Evolutionary conservation across 176 grass and related monocot genomes (phyloP), one percentile per base, ranked within the genome.

Genomic region (Cocos nucifera): DNA sequence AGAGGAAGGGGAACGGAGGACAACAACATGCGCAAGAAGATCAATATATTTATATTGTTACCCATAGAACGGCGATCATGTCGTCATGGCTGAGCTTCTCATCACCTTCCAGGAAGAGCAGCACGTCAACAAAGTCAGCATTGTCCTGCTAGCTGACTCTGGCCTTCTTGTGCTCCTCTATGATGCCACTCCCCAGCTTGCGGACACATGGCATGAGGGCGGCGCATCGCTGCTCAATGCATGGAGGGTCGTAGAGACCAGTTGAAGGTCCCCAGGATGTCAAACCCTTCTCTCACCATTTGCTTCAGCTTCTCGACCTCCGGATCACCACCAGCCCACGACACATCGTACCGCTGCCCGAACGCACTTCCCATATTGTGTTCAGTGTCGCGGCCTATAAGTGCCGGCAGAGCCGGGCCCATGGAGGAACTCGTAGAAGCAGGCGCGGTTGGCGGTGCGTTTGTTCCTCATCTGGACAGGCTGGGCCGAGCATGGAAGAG

Each of bases 341-440:
- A 52, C 4, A 73, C 21, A 23, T 85, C 75, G 28, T 82, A 85
- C 1, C 84, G 80, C 59, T 30, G 69, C 15, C 89, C 84, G 51
- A 95, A 95, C 6, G 88, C 89, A 48, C 84, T 82, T 14, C 80
- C 84, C 89, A 95, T 88, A 55, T 88, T 95, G 69, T 95, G 62
- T 95, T 95, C 17, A 95, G 62, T 0, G 89, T 78, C 0, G 89
- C 89, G 62, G 29, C 58, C 55, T 88, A 84, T 61, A 95, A 66
- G 57, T 95, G 89, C 1, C 22, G 17, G 1, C 89, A 77, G 17
- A 95, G 78, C 0, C 28, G 69, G 20, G 21, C 0, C 21, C 21
- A 21, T 21, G 21, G 21, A 21, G 21, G 21, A 21, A 21, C 21
- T 21, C 1, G 21, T 21, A 21, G 21, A 21, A 1, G 21, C 21